Evolutionary conservation across 176 grass and related monocot genomes (phyloP).

Genomic region (Oryza longistaminata): DNA sequence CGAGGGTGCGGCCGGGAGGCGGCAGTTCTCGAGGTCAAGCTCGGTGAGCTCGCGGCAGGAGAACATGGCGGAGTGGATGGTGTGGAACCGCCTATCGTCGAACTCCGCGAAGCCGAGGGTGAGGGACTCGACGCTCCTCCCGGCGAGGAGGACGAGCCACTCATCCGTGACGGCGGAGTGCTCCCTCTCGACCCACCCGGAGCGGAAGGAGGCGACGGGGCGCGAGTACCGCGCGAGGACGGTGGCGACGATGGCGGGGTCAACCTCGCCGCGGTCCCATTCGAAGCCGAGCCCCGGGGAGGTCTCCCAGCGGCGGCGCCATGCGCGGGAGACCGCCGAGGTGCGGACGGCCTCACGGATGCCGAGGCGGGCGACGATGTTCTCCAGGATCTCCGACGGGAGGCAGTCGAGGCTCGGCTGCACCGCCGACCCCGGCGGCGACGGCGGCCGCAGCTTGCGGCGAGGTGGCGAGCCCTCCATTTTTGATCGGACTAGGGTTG

Average conservation of each 20-base stretch:
- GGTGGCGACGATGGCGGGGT: no score
- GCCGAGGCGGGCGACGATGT: neutral
- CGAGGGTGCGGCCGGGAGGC: neutral
- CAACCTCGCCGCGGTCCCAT: no score
- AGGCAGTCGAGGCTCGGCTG: neutral
- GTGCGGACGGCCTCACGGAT: neutral
- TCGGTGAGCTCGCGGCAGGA: neutral
- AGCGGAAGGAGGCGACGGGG: no score
- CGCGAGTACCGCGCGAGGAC: neutral
- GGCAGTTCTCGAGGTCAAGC: neutral
- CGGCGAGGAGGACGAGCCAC: constrained; percentile 1
- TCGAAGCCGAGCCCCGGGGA: neutral
- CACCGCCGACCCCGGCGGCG: neutral
- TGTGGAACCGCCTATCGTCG: neutral
- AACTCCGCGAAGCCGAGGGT: neutral
- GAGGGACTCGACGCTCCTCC: neutral
- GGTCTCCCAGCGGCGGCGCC: neutral
- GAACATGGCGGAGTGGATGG: neutral
- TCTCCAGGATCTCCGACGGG: neutral
- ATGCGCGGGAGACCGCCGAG: neutral
- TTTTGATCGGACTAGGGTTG: neutral
- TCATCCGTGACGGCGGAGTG: neutral
- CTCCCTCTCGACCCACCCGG: no score
- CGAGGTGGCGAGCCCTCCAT: neutral
- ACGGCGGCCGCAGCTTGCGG: neutral